Evolutionary conservation across 805 yeast genomes (phyloP), one percentile per base, ranked within the genome.

Genomic region (Saturnispora besseyi): DNA sequence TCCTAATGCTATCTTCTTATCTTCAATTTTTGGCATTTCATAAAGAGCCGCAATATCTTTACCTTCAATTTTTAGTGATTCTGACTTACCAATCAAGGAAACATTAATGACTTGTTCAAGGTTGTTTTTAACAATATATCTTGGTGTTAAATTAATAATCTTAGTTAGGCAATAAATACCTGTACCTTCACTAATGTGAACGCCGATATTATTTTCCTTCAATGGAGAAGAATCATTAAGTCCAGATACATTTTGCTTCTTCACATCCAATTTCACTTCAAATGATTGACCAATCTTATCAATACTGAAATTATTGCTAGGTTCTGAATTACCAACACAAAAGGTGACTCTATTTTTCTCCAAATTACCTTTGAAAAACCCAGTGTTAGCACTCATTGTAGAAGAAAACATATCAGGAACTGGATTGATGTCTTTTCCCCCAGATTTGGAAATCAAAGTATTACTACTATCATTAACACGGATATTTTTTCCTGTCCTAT

Each of bases 251-350:
- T 64, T 79, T 63, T 63, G 75, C 11, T 75, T 76, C 37, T 72
- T 68, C 1, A 79, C 57, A 34, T 77, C 77, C 4, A 73, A 70
- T 22, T 62, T 64, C 3, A 72, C 65, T 40, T 76, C 96, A 41
- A 77, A 74, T 1, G 81, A 71, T 55, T 89, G 91, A 0, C 99
- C 99, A 49, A 91, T 76, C 3, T 96, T 95, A 61, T 90, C 96
- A 59, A 93, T 81, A 62, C 95, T 82, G 44, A 87, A 70, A 2
- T 87, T 86, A 1, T 71, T 62, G 55, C 96, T 84, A 77, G 86
- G 77, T 6, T 73, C 71, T 0, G 96, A 83, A 49, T 84, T 86
- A 0, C 77, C 84, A 21, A 87, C 73, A 52, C 76, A 75, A 6
- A 90, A 58, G 26, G 75, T 59, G 0, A 90, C 95, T 51, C 95